Evolutionary conservation across 2,329 filamentous ascomycete genomes (phyloP).

Genomic region (Fusarium sp.): DNA sequence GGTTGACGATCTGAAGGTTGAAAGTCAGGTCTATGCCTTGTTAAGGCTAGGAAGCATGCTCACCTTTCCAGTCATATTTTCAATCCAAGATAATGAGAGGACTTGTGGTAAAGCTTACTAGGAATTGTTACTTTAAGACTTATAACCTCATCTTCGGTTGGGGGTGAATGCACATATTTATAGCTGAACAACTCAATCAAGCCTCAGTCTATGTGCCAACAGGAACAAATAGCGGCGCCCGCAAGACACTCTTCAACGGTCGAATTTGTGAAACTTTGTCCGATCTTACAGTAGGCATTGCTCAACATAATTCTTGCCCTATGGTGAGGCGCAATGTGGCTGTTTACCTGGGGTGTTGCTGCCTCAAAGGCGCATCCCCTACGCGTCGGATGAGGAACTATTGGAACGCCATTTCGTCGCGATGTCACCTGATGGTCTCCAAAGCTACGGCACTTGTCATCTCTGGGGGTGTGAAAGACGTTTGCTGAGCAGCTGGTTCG

Average conservation of each 20-base stretch:
- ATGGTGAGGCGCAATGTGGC: background rate
- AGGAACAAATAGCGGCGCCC: background rate
- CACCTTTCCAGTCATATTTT: background rate
- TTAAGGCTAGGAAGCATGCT: background rate
- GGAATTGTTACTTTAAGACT: background rate
- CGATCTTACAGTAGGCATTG: background rate
- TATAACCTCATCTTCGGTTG: background rate
- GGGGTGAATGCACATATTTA: too few species aligned
- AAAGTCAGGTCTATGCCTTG: background rate
- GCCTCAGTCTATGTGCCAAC: too few species aligned
- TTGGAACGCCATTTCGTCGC: conserved; percentile 12
- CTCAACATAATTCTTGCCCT: background rate
- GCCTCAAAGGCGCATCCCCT: conserved; percentile 11
- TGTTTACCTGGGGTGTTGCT: conserved; percentile 11
- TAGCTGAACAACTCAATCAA: too few species aligned
- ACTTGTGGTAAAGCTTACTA: background rate
- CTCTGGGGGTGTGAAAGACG: too few species aligned
- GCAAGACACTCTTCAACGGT: background rate
- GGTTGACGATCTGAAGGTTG: too few species aligned
- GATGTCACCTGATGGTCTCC: conserved; percentile 5
- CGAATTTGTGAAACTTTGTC: background rate
- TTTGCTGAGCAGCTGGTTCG: background rate
- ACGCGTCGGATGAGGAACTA: background rate
- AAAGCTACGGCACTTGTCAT: background rate
- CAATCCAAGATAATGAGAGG: background rate